Percentiles rank a stretch among this genome's conserved stretches.
phyloP scores from a whole-genome alignment of 192 early-diverging fungal species.

The Paraglomus occultum region DNA sequence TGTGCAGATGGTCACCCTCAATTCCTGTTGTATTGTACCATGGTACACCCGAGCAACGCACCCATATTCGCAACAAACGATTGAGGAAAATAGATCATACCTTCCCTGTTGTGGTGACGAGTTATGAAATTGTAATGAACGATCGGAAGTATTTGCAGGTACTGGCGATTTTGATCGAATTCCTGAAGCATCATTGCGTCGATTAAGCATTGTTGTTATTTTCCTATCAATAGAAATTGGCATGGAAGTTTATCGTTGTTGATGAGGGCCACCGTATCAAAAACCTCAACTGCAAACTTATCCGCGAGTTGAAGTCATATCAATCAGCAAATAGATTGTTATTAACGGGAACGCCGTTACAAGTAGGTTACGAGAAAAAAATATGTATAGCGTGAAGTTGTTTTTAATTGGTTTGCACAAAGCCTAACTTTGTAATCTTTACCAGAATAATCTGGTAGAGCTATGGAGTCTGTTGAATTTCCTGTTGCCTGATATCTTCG shows the following conservation, averaged over 20 bases:
- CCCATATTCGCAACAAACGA: constrained; percentile 63
- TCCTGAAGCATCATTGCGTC: background rate
- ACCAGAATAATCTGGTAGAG: constrained; percentile 86
- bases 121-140: constrained; percentile 86
- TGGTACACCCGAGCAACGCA: constrained; percentile 71
- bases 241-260: constrained; percentile 90
- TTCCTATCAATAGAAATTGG: constrained; percentile 47
- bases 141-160: constrained; percentile 72
- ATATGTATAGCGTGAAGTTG: background rate
- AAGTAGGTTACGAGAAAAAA: constrained; percentile 37
- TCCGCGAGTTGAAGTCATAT: constrained; percentile 83
- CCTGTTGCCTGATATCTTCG: constrained; percentile 93
- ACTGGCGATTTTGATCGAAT: background rate
- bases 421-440: constrained; percentile 17
- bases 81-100: constrained; percentile 57
- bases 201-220: constrained; percentile 5
- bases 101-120: constrained; percentile 88
- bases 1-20: constrained; percentile 67
- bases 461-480: constrained; percentile 97
- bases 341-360: constrained; percentile 91
- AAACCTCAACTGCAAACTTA: constrained; percentile 89
- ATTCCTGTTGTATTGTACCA: constrained; percentile 85
- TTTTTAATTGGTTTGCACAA: background rate
- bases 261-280: constrained; percentile 98
- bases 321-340: constrained; percentile 83